phyloP scores from a whole-genome alignment of 495 filamentous ascomycete genomes.

The Xeromyces bisporus region DNA sequence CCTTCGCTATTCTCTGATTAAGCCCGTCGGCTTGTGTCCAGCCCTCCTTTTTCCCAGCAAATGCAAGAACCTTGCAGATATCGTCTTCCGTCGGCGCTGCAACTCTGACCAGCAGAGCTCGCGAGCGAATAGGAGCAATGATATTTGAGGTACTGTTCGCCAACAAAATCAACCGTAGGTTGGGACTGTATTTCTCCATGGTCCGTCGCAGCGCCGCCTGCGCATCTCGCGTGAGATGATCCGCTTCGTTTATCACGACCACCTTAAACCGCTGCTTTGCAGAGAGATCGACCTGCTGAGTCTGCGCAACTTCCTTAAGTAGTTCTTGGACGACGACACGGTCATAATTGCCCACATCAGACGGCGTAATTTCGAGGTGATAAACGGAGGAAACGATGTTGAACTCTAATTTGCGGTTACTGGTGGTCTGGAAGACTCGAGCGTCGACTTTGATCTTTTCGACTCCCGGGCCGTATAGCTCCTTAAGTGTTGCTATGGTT shows the following conservation, averaged over 20 bases:
- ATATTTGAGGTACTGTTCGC: slow-evolving; percentile 95
- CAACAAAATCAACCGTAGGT: slow-evolving; percentile 74
- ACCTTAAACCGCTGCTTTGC: slow-evolving; percentile 93
- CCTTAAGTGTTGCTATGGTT: slow-evolving; percentile 82
- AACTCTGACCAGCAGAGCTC: slow-evolving; percentile 80
- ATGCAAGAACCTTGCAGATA: slow-evolving; percentile 60
- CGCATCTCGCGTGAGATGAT: slow-evolving; percentile 83
- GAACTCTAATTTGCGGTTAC: slow-evolving; percentile 95
- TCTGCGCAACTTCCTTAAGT: slow-evolving; percentile 94
- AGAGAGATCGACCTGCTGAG: slow-evolving; percentile 82
- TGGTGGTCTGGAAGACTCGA: slow-evolving; percentile 84
- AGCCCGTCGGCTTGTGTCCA: slow-evolving; percentile 53
- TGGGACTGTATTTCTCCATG: slow-evolving; percentile 98
- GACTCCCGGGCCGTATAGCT: slow-evolving; percentile 79
- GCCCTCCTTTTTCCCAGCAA: slow-evolving; percentile 59
- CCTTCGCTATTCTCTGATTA: slow-evolving; percentile 70
- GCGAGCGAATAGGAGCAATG: slow-evolving; percentile 83
- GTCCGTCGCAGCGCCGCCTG: slow-evolving; percentile 89
- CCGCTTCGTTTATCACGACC: slow-evolving; percentile 98
- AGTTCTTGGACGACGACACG: slow-evolving; percentile 89
- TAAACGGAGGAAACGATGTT: slow-evolving; percentile 93
- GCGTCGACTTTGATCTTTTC: slow-evolving; percentile 97
- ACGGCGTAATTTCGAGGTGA: slow-evolving; percentile 94
- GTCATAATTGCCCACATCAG: slow-evolving; percentile 93
- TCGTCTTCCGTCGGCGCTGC: slow-evolving; percentile 74